Conservation (phyloP, 441 rosid genomes). For the Euphorbia schlechtendalii region DNA sequence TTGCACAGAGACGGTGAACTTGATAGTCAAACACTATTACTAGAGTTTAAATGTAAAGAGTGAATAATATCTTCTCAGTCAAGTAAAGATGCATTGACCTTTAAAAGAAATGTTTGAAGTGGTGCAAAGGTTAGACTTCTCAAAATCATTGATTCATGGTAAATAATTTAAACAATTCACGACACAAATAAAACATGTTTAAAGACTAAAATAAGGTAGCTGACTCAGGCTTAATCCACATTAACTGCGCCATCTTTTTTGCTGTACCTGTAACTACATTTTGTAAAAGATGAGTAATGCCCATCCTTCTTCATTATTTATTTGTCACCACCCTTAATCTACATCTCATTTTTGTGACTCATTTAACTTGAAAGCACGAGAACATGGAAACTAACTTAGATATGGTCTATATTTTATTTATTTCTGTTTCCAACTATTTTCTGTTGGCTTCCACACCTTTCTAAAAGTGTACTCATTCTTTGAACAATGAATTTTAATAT, state of each 20-base stretch:
- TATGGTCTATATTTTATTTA: conserved; percentile 1
- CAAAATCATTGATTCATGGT: background rate
- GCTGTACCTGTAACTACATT: background rate
- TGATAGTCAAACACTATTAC: background rate
- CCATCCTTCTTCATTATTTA: background rate
- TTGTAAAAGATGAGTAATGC: background rate
- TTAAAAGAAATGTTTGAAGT: background rate
- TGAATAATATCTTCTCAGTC: background rate
- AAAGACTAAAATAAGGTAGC: background rate
- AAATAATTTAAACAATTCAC: background rate
- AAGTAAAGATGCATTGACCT: conserved; percentile 3
- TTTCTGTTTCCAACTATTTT: background rate
- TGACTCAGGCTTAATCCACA: background rate
- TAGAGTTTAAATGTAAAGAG: background rate
- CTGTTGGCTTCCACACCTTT: background rate
- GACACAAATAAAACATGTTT: background rate
- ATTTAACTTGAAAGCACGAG: background rate
- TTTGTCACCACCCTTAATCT: background rate
- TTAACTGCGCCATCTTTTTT: background rate
- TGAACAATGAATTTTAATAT: background rate
- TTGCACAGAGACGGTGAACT: background rate
- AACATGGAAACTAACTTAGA: background rate
- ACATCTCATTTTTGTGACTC: background rate
- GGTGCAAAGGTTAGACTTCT: background rate
- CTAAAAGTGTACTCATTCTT: background rate